These are phyloP conservation scores for Thermoascus crustaceus DNA, from an alignment of 2,329 filamentous ascomycete genomes.

Conservation along the genomic window DNA sequence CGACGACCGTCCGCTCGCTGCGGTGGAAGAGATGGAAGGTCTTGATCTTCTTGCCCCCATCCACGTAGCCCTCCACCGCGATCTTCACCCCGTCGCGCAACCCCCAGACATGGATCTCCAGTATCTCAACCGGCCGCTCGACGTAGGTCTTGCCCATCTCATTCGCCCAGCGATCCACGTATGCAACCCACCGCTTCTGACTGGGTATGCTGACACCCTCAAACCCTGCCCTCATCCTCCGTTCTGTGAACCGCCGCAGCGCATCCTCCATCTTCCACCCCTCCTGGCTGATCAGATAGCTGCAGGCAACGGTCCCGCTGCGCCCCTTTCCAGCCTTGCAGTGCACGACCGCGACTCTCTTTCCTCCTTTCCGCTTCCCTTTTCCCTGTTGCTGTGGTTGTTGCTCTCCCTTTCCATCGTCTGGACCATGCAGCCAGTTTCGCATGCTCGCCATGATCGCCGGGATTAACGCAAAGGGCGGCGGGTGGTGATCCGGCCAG, in stretches of 20 bases:
- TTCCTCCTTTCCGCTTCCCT: no score
- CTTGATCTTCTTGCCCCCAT: slow-evolving; percentile 84
- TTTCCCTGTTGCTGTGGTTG: slow-evolving; percentile 24
- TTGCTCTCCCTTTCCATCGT: slow-evolving; percentile 15
- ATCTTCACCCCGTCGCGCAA: slow-evolving; percentile 81
- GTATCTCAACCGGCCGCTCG: slow-evolving; percentile 72
- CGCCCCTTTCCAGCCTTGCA: slow-evolving; percentile 96
- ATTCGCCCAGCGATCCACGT: slow-evolving; percentile 80
- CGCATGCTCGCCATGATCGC: slow-evolving; percentile 88
- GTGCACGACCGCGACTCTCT: slow-evolving; percentile 79
- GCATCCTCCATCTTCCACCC: slow-evolving; percentile 59
- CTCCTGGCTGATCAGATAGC: slow-evolving; percentile 84
- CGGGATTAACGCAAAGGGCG: slow-evolving; percentile 81
- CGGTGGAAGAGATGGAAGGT: slow-evolving; percentile 70
- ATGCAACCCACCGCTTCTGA: slow-evolving; percentile 77
- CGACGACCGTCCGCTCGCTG: slow-evolving; percentile 54
- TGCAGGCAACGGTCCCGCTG: slow-evolving; percentile 79
- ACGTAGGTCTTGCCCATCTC: slow-evolving; percentile 65
- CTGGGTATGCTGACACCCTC: slow-evolving; percentile 92
- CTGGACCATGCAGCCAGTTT: slow-evolving; percentile 60
- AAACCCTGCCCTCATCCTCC: slow-evolving; percentile 83
- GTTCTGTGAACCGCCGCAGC: slow-evolving; percentile 62
- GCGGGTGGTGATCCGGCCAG: slow-evolving; percentile 95
- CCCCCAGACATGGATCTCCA: slow-evolving; percentile 87
- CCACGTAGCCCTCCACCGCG: slow-evolving; percentile 71